Evolutionary conservation across 176 grass and related monocot genomes (phyloP), one percentile per base, ranked within the genome.

Genomic region (Alloteropsis semialata): DNA sequence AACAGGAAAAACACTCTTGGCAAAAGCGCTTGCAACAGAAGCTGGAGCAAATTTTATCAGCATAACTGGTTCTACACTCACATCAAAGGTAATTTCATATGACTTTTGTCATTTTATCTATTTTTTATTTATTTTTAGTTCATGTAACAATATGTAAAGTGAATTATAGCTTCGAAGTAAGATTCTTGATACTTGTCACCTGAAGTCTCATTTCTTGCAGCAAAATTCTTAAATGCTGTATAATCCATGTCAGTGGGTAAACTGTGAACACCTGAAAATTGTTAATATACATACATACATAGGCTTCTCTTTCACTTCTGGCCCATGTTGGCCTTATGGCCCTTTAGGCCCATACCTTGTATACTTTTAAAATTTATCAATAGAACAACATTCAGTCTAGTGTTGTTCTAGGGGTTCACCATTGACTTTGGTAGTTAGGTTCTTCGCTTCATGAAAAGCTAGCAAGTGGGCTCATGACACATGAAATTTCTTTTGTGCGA

Each of bases 11-110:
- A 98, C 96, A 45, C 96, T 98, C 77, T 78, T 98, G 71, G 96
- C 96, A 68, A 98, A 98, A 87, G 96, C 96, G 72, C 96, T 98
- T 50, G 96, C 96, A 75, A 98, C 96, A 56, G 96, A 98, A 94
- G 88, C 96, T 84, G 96, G 92, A 71, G 92, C 96, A 71, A 98
- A 98, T 85, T 98, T 98, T 89, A 95, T 98, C 75, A 95, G 89
- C 76, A 88, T 98, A 82, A 95, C 92, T 77, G 91, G 90, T 67
- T 98, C 96, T 44, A 86, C 96, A 72, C 87, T 98, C 19, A 98
- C 96, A 68, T 98, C 96, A 76, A 98, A 98, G 86, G 96, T 98
- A 85, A 78, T 86, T 89, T 56, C 1, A 65, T 77, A 79, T 54
- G 5, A 58, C 66, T 62, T 70, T 5, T 51, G 45, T 44, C 19